A percentile compares a stretch with the other conserved stretches of the same genome.
Conservation (phyloP, 2,329 filamentous ascomycete genomes). For the Fusarium equiseti region DNA sequence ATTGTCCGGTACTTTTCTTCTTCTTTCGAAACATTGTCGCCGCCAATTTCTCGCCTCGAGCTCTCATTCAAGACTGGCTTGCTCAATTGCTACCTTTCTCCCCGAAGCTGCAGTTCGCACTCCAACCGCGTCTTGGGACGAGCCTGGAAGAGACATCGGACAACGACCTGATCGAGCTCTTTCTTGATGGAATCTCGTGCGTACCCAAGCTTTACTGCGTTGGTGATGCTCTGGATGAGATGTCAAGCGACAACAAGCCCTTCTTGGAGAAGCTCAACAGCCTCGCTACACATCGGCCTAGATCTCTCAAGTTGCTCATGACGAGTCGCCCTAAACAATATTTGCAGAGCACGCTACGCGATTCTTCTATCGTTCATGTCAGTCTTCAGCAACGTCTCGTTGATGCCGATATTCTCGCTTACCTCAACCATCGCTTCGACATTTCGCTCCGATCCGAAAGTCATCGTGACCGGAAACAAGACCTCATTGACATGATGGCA, state of each 20-base stretch:
- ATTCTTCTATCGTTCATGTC: conserved; percentile 41
- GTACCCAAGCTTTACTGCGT: conserved; percentile 41
- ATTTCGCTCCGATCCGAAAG: neutral
- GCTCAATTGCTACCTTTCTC: conserved; percentile 40
- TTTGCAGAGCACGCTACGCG: conserved; percentile 32
- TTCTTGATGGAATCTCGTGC: conserved; percentile 29
- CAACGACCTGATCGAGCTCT: conserved; percentile 38
- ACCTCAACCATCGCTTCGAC: conserved; percentile 37
- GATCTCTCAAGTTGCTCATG: conserved; percentile 39
- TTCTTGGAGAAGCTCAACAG: conserved; percentile 39
- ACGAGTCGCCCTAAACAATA: conserved; percentile 40
- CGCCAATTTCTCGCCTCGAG: conserved; percentile 39
- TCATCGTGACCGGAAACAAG: conserved; percentile 13
- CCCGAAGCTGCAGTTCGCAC: conserved; percentile 36
- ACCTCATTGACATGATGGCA: conserved; percentile 35
- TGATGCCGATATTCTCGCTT: conserved; percentile 34
- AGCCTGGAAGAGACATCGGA: conserved; percentile 36
- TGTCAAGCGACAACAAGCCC: conserved; percentile 31
- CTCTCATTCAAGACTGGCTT: conserved; percentile 43
- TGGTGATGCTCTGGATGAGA: conserved; percentile 43
- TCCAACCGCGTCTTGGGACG: conserved; percentile 26
- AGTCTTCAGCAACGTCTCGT: conserved; percentile 42
- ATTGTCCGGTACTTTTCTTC: conserved; percentile 40
- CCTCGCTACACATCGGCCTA: conserved; percentile 35
- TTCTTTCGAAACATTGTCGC: conserved; percentile 45